Base-by-base conservation (phyloP, 208 protist genomes). In the Wallacemonas rigidus region DNA sequence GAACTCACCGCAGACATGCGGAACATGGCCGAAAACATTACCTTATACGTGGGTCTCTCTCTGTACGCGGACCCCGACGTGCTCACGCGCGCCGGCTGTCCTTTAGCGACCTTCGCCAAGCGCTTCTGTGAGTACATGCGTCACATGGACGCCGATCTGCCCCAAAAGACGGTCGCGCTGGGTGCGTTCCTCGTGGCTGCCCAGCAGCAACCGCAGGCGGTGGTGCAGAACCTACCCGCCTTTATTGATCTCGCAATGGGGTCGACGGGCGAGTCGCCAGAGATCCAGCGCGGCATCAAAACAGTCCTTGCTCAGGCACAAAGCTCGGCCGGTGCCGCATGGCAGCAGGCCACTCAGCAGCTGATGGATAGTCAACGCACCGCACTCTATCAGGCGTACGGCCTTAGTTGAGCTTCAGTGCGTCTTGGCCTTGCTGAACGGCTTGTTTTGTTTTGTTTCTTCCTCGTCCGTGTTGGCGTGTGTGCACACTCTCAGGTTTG, bases 11-110 rank as follows among this genome's bases (percentile, higher is more conserved):
- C 86, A 0, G 89, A 95, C 40, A 91, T 93, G 88, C 81, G 87
- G 35, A 95, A 92, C 72, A 93, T 93, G 89, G 86, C 83, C 3
- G 92, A 96, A 70, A 96, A 96, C 67, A 75, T 94, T 54, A 72
- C 81, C 14, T 76, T 94, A 41, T 93, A 80, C 76, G 74, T 96
- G 9, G 92, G 92, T 15, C 67, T 89, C 39, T 87, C 90, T 74
- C 69, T 95, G 2, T 93, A 88, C 73, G 63, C 71, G 35, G 82
- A 90, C 51, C 57, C 64, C 15, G 82, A 87, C 1, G 47, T 96
- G 12, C 80, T 83, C 65, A n/a, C 56, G 2, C 80, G 83, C 56
- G 35, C 85, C 35, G 72, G 79, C 36, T 89, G 79, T 75, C 48
- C 74, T 35, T 71, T 87, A 26, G 69, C 71, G 15, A 38, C 75